Evolutionary conservation across 192 early-diverging fungal species (phyloP), one percentile per base, ranked within the genome.

Genomic region (Linnemannia exigua): DNA sequence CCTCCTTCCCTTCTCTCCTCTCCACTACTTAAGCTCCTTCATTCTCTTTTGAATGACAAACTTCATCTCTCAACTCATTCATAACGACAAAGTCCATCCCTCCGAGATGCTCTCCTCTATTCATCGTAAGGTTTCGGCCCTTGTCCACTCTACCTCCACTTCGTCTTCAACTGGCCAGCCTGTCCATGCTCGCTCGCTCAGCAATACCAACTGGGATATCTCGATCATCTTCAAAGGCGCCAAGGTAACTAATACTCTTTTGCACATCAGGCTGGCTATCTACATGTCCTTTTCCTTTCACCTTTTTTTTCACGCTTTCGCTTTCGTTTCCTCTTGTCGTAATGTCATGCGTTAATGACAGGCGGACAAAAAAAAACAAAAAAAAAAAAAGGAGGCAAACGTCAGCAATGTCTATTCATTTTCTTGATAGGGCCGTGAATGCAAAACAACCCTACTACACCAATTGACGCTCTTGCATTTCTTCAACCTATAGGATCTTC

Each of bases 401-500:
- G 20, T 5, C 70, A 37, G 37, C 11, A n/a, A 19, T 12, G 20
- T 38, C 14, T 20, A 22, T 7, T n/a, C 17, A 25, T 68, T 68
- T 36, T 33, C 35, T 15, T 15, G 11, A 5, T 20, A 16, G 0
- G 5, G 11, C 20, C 14, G 14, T 25, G 22, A 8, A 28, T 72
- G 5, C 3, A 36, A 22, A 37, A 14, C 15, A 54, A 28, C 11
- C 58, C 28, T 28, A 44, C 41, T 9, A 44, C 15, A 63, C 28
- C 58, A 61, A 61, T 61, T 61, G 25, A 61, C 12, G 25, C 11
- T 15, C 25, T 63, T 31, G 25, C 58, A 63, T 63, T 17, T 51
- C 17, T 51, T 35, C 37, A 63, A n/a, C 31, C 17, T 37, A 38
- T 70, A 77, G 76, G 76, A 70, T 14, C 67, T 77, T 69, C 47